Percentiles rank a stretch among this genome's conserved stretches.
These are phyloP conservation scores for Penicillium sp. DNA, from an alignment of 2,329 filamentous ascomycete genomes.

Conservation along the genomic window DNA sequence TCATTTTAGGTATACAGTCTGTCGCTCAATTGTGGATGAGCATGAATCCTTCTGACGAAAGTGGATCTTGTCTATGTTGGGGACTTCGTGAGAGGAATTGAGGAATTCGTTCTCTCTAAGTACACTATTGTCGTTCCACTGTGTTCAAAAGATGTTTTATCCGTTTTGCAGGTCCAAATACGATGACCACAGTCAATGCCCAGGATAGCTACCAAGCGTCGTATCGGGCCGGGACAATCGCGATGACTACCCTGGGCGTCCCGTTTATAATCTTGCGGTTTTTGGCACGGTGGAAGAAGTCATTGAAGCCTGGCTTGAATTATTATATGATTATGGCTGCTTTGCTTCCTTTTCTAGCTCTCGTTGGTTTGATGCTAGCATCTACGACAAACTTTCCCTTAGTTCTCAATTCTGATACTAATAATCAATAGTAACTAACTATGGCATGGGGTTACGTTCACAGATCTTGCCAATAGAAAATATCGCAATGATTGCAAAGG, in stretches of 20 bases:
- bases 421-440: conserved; percentile 11
- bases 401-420: background rate
- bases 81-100: too few species aligned
- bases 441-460: conserved; percentile 12
- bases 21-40: background rate
- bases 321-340: conserved; percentile 12
- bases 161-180: background rate
- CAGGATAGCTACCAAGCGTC: background rate
- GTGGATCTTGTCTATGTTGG: background rate
- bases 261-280: conserved; percentile 13
- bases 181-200: background rate
- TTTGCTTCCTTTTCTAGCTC: conserved; percentile 2
- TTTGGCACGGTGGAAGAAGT: conserved; percentile 9
- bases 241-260: conserved; percentile 10
- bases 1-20: background rate
- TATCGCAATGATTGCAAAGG: conserved; percentile 11
- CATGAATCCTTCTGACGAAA: background rate
- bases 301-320: background rate
- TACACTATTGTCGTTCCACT: background rate
- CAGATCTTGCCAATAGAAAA: background rate
- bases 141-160: background rate
- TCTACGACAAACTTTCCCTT: background rate
- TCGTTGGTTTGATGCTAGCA: conserved; percentile 3
- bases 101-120: background rate
- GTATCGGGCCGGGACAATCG: conserved; percentile 7